Base-by-base conservation (phyloP, 2,329 filamentous ascomycete genomes). In the Aurifilum marmelostoma region DNA sequence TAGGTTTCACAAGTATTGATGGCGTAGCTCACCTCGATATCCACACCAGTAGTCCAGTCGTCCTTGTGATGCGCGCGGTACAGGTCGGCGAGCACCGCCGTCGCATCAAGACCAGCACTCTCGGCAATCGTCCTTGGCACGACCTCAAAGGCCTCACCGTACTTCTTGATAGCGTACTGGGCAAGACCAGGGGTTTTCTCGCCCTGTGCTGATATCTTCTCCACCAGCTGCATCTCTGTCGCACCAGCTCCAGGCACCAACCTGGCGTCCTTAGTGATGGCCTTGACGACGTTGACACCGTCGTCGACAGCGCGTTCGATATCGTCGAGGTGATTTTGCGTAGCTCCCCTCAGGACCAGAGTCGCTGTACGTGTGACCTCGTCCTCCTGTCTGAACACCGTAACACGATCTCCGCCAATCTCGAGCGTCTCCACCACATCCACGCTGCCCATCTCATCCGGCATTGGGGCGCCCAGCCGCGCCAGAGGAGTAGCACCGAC, bases 111-210 rank as follows among this genome's bases (percentile, higher is more conserved):
- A 73, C 96, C 96, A 59, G 94, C 95, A 75, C 93, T 97, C 83
- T 99, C 96, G 64, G 97, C 96, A 68, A 99, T 85, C 21, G 93
- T 97, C 74, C 96, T 91, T 27, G 96, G 95, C 66, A 99, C 91
- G 63, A 99, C 95, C 84, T 99, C 96, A 75, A 99, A 99, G 11
- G 96, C 95, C 83, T 99, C 95, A 66, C 92, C 96, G 79, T 91
- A 99, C 84, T 98, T 98, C 81, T 94, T 92, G 83, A 99, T 99
- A 37, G 95, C 94, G 80, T 99, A 97, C 81, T 99, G 96, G 67
- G 94, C 89, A 65, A 99, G 86, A 59, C 96, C 97, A 1, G 94
- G 91, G 1, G 96, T 98, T 84, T 92, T 95, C 80, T 98, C 96
- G 54, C 92, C 96, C 71, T 94, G 91, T 29, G 92, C 91, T 76